Conservation (phyloP, 495 filamentous ascomycete species). For the Penicillium canariense region DNA sequence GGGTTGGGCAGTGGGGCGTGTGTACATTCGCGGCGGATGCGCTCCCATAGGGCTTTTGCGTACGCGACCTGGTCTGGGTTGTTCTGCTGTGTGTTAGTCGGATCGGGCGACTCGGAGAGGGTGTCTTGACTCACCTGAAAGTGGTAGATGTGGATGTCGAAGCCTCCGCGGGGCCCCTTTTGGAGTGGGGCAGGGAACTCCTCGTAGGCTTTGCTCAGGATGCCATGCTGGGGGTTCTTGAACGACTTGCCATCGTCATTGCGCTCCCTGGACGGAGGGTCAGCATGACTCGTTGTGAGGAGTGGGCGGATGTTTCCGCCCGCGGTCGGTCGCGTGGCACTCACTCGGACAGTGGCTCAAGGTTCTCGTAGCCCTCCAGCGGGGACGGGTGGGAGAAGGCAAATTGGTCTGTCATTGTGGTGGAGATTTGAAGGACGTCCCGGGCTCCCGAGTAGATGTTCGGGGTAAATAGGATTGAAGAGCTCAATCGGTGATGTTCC, state of each 20-base stretch:
- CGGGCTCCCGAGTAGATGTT: background rate
- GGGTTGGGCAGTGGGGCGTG: background rate
- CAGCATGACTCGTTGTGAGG: background rate
- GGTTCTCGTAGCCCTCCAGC: slow-evolving; percentile 62
- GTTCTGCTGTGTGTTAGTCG: slow-evolving; percentile 34
- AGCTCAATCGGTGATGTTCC: background rate
- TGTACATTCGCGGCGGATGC: slow-evolving; percentile 78
- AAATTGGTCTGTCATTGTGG: slow-evolving; percentile 38
- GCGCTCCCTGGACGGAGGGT: slow-evolving; percentile 29
- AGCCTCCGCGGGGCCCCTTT: slow-evolving; percentile 58
- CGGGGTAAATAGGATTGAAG: background rate
- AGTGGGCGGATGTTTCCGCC: background rate
- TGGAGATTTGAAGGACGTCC: background rate
- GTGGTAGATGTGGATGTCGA: slow-evolving; percentile 83
- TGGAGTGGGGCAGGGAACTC: slow-evolving; percentile 62
- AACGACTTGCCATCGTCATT: slow-evolving; percentile 66
- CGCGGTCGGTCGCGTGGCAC: slow-evolving; percentile 12
- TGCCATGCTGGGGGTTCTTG: slow-evolving; percentile 55
- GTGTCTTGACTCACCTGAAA: slow-evolving; percentile 40
- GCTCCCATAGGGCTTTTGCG: slow-evolving; percentile 69
- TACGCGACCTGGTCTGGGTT: slow-evolving; percentile 61
- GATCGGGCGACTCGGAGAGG: too few relatives aligned
- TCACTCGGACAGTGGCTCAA: slow-evolving; percentile 61
- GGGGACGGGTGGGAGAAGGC: slow-evolving; percentile 60
- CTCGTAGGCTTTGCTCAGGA: slow-evolving; percentile 61